Evolutionary conservation across 2,329 filamentous ascomycete species (phyloP).

Genomic region (Aureobasidium sp.): DNA sequence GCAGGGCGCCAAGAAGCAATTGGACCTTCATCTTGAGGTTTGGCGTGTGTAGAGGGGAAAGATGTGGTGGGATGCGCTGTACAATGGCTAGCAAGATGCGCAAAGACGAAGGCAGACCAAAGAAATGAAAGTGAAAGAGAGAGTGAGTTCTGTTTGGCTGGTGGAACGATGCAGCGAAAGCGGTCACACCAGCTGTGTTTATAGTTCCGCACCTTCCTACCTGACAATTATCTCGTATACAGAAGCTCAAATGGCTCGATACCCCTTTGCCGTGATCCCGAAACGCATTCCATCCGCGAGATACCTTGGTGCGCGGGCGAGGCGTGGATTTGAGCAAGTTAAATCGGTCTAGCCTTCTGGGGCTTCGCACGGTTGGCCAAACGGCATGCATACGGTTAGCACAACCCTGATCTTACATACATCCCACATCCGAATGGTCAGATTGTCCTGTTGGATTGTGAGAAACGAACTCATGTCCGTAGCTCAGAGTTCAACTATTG

Average conservation of each 20-base stretch:
- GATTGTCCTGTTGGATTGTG: not conserved
- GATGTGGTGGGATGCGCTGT: not conserved
- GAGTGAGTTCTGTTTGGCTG: not conserved
- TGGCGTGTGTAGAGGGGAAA: not conserved
- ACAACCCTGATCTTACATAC: not conserved
- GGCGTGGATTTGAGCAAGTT: constrained; percentile 7
- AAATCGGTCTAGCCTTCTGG: constrained; percentile 1
- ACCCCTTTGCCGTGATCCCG: not conserved
- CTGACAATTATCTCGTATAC: not conserved
- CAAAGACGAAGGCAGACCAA: not conserved
- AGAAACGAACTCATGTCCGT: constrained; percentile 5
- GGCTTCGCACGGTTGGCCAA: not conserved
- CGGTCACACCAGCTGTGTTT: constrained; percentile 5
- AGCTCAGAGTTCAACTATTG: not conserved
- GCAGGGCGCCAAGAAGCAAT: constrained; percentile 29
- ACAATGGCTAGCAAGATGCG: too few relatives aligned
- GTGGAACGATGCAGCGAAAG: not conserved
- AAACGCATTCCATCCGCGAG: not conserved
- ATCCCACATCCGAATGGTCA: not conserved
- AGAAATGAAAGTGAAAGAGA: not conserved
- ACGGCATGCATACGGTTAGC: not conserved
- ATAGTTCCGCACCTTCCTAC: not conserved
- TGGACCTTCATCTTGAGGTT: constrained; percentile 24
- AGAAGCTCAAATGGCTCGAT: not conserved
- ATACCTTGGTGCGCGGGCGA: not conserved